These are phyloP conservation scores for Backusella sp. DNA, from an alignment of 192 early-diverging fungal species.

Conservation along the genomic window DNA sequence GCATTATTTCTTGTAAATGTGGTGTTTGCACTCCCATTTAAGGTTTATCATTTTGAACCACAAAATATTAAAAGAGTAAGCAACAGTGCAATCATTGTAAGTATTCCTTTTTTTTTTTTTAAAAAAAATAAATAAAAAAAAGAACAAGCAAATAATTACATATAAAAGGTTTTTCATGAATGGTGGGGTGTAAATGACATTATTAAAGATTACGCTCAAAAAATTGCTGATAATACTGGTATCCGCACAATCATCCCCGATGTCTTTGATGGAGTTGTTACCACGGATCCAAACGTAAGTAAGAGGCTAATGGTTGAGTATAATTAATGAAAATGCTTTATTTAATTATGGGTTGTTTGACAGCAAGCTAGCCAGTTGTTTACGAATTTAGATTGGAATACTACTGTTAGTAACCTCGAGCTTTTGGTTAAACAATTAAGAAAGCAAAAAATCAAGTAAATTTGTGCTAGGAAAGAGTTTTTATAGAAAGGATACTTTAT, in stretches of 20 bases:
- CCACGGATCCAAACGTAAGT: neutral
- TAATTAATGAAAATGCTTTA: neutral
- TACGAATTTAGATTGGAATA: conserved; percentile 43
- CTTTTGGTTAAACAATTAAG: conserved; percentile 19
- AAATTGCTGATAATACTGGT: conserved; percentile 43
- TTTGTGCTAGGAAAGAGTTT: neutral
- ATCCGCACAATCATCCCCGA: conserved; percentile 41
- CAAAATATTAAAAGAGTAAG: conserved; percentile 12
- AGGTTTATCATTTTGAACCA: conserved; percentile 20
- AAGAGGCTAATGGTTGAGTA: neutral
- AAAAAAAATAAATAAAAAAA: neutral
- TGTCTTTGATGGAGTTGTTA: conserved; percentile 42
- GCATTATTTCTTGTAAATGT: neutral
- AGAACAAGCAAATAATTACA: neutral
- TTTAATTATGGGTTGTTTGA: neutral
- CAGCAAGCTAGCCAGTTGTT: conserved; percentile 49
- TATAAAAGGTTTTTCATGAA: conserved; percentile 26
- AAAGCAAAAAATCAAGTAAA: conserved; percentile 25
- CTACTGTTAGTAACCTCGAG: conserved; percentile 26
- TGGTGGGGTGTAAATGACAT: conserved; percentile 47
- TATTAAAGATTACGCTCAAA: conserved; percentile 46
- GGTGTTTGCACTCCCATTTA: conserved; percentile 16
- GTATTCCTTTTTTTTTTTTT: neutral
- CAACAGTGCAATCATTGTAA: conserved; percentile 26
- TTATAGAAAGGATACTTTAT: neutral